Evolutionary conservation across 441 rosid species (phyloP), one percentile per base, ranked within the genome.

Genomic region (Syzygium malaccense): DNA sequence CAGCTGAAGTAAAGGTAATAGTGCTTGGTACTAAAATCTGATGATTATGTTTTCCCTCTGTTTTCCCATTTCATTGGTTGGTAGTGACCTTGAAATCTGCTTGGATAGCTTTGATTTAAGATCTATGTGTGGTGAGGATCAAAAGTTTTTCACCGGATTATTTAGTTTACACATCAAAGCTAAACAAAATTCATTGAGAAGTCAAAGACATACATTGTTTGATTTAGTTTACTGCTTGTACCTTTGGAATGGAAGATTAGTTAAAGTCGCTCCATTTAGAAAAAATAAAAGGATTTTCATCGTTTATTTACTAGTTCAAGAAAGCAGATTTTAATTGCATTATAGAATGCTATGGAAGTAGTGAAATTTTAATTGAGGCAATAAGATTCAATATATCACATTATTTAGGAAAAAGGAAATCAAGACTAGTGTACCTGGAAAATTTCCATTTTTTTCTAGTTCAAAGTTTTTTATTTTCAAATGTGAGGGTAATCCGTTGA

Each of bases 1-100:
- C 54, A 8, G 87, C 87, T 90, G 95, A 93, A 86, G 86, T 49
- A 54, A 93, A 93, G 94, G 96, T 94, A 78, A 79, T 88, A 62
- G 86, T 88, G 30, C 80, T 71, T 86, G 45, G 85, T 91, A 20
- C 18, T 45, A 54, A 41, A 41, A 41, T 75, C 83, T 23, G 83
- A 23, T 26, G 51, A 75, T 75, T 41, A 37, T 23, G 51, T 23
- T 75, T 71, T 75, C 83, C 83, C 51, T 75, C 83, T 75, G 83
- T 75, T 75, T 75, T 41, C 18, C 10, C n/a, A 41, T 75, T 71
- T 75, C 83, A 41, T 75, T 41, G 51, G 83, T 45, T 41, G n/a
- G n/a, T 41, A 41, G 51, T 75, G 18, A 75, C 51, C 51, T 75
- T 41, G n/a, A 41, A 5, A 37, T 37, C 51, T 75, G 83, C 83